phyloP scores from a whole-genome alignment of 1,139 yeast species.

The Scheffersomyces segobiensis region DNA sequence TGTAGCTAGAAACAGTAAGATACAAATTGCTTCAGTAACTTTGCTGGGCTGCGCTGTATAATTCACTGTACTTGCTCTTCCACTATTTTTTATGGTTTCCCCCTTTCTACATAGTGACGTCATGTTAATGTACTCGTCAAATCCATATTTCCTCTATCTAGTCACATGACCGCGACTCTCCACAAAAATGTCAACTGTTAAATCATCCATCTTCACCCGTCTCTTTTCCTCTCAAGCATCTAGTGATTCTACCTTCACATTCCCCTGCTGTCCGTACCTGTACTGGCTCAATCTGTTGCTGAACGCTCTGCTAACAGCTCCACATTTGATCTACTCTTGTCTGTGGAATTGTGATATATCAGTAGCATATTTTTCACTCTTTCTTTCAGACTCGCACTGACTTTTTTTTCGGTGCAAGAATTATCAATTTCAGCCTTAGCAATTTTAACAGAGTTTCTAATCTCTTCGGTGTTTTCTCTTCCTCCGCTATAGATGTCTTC shows the following conservation, averaged over 20 bases:
- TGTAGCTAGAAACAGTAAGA: not conserved
- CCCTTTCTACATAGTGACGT: not conserved
- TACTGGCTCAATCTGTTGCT: not conserved
- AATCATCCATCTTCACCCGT: not conserved
- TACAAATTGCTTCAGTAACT: not conserved
- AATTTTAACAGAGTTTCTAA: not conserved
- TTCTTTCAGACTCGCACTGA: not conserved
- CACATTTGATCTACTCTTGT: not conserved
- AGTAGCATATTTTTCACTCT: not conserved
- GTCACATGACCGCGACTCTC: not conserved
- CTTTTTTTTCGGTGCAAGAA: not conserved
- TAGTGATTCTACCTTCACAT: not conserved
- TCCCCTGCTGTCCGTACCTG: not conserved
- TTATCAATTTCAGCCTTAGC: not conserved
- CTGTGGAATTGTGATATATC: not conserved
- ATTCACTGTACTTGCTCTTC: not conserved
- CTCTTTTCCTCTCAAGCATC: not conserved
- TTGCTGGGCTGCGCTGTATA: not conserved
- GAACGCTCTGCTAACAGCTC: not conserved
- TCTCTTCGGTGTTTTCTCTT: not conserved
- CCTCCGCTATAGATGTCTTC: not conserved
- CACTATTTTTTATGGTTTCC: not conserved
- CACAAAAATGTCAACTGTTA: not conserved
- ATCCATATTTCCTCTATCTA: too few species aligned
- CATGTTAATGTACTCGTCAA: too few species aligned